Evolutionary conservation across 208 protist species (phyloP), one percentile per base, ranked within the genome.

Genomic region (Leishmania tropica): DNA sequence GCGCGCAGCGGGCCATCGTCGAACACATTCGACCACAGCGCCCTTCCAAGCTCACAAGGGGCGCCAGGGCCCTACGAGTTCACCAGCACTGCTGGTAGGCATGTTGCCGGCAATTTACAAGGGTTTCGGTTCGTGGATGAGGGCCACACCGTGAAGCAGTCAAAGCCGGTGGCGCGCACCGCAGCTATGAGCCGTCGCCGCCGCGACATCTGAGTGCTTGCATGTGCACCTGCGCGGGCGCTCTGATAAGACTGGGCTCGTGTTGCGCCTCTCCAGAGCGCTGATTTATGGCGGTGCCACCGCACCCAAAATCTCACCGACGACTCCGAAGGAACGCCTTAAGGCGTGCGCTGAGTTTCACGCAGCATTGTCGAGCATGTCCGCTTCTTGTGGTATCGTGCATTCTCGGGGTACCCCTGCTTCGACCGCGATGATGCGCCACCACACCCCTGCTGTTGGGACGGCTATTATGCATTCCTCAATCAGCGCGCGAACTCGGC

Each of bases 101-200:
- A 94, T 53, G 94, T 97, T 35, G 81, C 85, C 17, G 93, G 93
- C 1, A 97, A 97, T 78, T 40, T 97, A 40, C 87, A 84, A 21
- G 92, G 94, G 1, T 94, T 97, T 67, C 74, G 78, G 24, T 97
- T 88, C 75, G 86, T 89, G 3, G 83, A 72, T 40, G 83, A 86
- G 60, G 60, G 76, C 53, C 58, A 47, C 19, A 42, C 56, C 1
- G 51, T 74, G 60, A 37, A 35, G 17, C 56, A 47, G 37, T 47
- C 74, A 2, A 62, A 13, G 31, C 3, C 35, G 47, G 21, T n/a
- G 11, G 45, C 71, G 21, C 81, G 77, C 1, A 58, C 83, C 24
- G 40, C 83, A 0, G 65, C 83, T 13, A 37, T 7, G 11, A 67
- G 71, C 40, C 48, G 80, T 62, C 56, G 81, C 42, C 71, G 83